phyloP scores from a whole-genome alignment of 192 early-diverging fungal species.

The Linnemannia elongata region DNA sequence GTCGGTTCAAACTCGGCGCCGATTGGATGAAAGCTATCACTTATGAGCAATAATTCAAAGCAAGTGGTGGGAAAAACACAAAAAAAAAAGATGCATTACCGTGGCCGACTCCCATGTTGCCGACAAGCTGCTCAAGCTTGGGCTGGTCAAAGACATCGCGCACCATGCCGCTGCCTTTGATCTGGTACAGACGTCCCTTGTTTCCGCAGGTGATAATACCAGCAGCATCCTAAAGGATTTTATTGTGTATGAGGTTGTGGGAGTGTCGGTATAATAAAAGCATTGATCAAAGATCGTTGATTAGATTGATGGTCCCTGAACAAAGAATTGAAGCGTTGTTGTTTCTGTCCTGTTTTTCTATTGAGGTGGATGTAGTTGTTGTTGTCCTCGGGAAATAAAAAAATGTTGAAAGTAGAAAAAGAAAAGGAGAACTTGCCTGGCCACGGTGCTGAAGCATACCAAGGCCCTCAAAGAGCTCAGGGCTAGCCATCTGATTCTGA shows the following conservation, averaged over 20 bases:
- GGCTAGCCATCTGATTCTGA: conserved; percentile 72
- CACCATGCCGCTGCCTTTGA: conserved; percentile 99
- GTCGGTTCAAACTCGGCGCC: neutral
- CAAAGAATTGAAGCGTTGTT: neutral
- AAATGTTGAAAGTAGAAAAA: neutral
- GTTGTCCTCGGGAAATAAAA: neutral
- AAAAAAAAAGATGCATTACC: conserved; percentile 70
- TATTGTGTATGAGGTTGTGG: too few species aligned
- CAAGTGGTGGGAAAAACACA: neutral
- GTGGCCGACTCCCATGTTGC: conserved; percentile 95
- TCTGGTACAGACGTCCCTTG: conserved; percentile 96
- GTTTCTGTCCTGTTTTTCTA: neutral
- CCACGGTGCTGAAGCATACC: conserved; percentile 98
- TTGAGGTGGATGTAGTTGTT: neutral
- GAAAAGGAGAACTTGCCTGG: conserved; percentile 73
- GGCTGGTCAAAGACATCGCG: conserved; percentile 91
- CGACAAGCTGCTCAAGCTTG: conserved; percentile 80
- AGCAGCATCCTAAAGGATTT: conserved; percentile 88
- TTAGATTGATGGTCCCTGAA: neutral
- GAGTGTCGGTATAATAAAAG: neutral
- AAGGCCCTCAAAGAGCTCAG: conserved; percentile 93
- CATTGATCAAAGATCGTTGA: neutral
- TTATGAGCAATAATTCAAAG: neutral
- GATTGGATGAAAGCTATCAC: neutral
- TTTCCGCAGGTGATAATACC: conserved; percentile 97